These are phyloP conservation scores for Xylariaceae sp. DNA, from an alignment of 2,329 filamentous ascomycete species.

Conservation along the genomic window DNA sequence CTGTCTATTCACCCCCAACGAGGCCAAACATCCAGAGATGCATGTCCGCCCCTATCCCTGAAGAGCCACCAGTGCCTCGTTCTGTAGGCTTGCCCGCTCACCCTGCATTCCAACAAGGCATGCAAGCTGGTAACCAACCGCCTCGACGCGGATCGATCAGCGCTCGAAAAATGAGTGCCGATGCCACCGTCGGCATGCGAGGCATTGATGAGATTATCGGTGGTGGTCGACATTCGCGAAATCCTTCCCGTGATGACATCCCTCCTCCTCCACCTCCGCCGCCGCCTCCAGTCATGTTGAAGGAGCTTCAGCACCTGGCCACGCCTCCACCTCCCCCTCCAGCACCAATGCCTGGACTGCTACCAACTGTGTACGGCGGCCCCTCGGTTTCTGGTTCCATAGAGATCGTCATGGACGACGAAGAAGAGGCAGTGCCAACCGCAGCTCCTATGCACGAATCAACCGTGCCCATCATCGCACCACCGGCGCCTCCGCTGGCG, in stretches of 20 bases:
- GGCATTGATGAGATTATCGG: conserved; percentile 47
- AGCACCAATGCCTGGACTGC: conserved; percentile 47
- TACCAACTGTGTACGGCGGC: conserved; percentile 38
- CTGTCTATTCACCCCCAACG: conserved; percentile 55
- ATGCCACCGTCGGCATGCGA: conserved; percentile 37
- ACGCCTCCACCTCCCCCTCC: conserved; percentile 59
- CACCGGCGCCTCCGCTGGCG: conserved; percentile 40
- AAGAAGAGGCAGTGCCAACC: conserved; percentile 41
- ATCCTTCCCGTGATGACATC: conserved; percentile 49
- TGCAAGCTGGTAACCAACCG: conserved; percentile 24
- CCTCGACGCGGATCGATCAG: conserved; percentile 27
- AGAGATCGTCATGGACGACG: conserved; percentile 61
- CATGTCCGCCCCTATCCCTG: conserved; percentile 57
- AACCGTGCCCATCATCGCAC: conserved; percentile 42
- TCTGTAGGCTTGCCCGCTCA: conserved; percentile 34
- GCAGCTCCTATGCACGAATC: conserved; percentile 38
- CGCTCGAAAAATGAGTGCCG: conserved; percentile 35
- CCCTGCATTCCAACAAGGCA: conserved; percentile 38
- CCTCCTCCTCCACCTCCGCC: conserved; percentile 54
- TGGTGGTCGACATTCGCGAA: conserved; percentile 33
- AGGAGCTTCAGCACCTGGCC: conserved; percentile 60
- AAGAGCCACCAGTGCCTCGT: conserved; percentile 37
- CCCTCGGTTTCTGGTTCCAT: conserved; percentile 52
- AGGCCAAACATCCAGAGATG: conserved; percentile 51
- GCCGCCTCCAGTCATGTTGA: conserved; percentile 49